phyloP scores from a whole-genome alignment of 805 yeast genomes.

The Jamesozyma piceae region DNA sequence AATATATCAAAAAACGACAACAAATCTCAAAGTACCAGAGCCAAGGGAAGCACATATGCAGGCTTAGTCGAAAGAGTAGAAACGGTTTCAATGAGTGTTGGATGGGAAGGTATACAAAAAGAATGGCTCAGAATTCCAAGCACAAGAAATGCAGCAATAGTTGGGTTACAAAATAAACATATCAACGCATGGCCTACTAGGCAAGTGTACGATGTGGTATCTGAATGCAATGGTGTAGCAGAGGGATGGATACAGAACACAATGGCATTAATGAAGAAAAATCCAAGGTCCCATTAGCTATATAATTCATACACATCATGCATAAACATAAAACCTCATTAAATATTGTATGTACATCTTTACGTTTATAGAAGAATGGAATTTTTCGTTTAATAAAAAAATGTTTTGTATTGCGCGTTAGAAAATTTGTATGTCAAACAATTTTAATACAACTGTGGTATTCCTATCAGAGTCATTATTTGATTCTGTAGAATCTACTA shows the following conservation, averaged over 20 bases:
- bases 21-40: slow-evolving; percentile 5
- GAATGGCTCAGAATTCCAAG: slow-evolving; percentile 91
- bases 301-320: too few relatives aligned
- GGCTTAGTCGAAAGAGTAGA: slow-evolving; percentile 81
- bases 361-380: too few relatives aligned
- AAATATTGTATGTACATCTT: too few relatives aligned
- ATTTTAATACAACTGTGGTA: too few relatives aligned
- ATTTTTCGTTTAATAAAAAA: too few relatives aligned
- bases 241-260: slow-evolving; percentile 83
- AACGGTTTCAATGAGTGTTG: slow-evolving; percentile 52
- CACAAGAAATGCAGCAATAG: slow-evolving; percentile 83
- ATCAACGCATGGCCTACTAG: slow-evolving; percentile 20
- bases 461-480: too few relatives aligned
- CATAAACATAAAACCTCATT: too few relatives aligned
- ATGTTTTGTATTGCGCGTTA: too few relatives aligned
- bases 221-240: slow-evolving; percentile 71
- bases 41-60: slow-evolving; percentile 58
- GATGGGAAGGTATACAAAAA: slow-evolving; percentile 71
- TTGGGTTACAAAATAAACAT: slow-evolving; percentile 48
- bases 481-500: too few relatives aligned
- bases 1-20: slow-evolving; percentile 32
- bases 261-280: slow-evolving; percentile 56
- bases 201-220: slow-evolving; percentile 50
- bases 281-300: slow-evolving; percentile 60
- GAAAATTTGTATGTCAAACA: too few relatives aligned